Base-by-base conservation (phyloP, 176 grass and related monocot genomes). In the Musa troglodytarum region DNA sequence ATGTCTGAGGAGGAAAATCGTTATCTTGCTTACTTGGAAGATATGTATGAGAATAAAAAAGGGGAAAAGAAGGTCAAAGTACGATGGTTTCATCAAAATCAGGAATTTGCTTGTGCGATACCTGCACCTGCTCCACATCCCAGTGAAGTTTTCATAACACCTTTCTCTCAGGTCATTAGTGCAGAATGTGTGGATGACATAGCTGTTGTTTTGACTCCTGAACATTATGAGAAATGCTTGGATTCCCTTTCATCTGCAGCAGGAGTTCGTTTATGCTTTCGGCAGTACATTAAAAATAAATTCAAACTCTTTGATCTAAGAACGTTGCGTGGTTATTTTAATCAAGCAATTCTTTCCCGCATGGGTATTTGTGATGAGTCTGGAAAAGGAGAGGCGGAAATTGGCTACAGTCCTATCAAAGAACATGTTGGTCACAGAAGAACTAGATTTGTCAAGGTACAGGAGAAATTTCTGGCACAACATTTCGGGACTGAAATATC, bases 11-110 rank as follows among this genome's bases (percentile, higher is more conserved):
- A 94, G 74, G 91, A 86, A 82, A 95, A 74, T 74, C 86, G 85
- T 15, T 87, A 99, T 84, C 90, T 99, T 68, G 96, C 96, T 59
- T 99, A 99, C 75, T 89, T 99, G 79, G 96, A 99, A 87, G 96
- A 99, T 81, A 95, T 99, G 96, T 99, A 99, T 74, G 96, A 99
- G 79, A 88, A 99, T 75, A 99, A 92, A 77, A 99, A 94, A 55
- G 96, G 96, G 50, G 86, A 81, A 74, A 99, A 99, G 83, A 99
- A 99, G 81, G 91, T 92, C 87, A 99, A 92, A 94, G 96, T 92
- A 63, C 80, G 91, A 82, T 99, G 96, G 96, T 99, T 99, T 89
- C 91, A 99, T 80, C 86, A 95, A 79, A 92, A 99, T 78, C 82
- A 88, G 79, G 96, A 99, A 89, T 92, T 99, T 84, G 83, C 80